Evolutionary conservation across 2,329 filamentous ascomycete species (phyloP), one percentile per base, ranked within the genome.

Genomic region (Fusarium nisikadoi): DNA sequence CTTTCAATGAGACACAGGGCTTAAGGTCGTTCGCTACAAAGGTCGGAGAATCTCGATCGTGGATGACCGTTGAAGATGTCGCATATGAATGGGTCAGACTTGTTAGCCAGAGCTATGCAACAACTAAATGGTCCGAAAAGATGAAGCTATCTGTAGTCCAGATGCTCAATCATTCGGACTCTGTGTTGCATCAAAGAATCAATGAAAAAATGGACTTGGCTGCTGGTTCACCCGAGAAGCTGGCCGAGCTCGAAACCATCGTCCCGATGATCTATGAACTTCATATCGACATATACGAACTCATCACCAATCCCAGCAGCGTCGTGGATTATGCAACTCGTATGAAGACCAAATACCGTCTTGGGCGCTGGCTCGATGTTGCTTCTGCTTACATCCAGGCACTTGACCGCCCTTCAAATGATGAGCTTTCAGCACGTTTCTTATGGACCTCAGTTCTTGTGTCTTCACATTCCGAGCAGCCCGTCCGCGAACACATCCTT

Each of bases 181-280:
- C 85, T 6, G 82, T 83, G 5, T 82, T 92, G 8, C 86, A 86
- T 66, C 80, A 81, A 29, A 84, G 84, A 16, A 80, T 88, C 25
- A 77, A 81, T 4, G 77, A 84, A 29, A 85, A 87, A 33, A 77
- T 88, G 43, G 76, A 79, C 25, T 68, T 81, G 23, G 70, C 60
- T 35, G 29, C 76, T 38, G 75, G 68, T 14, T 76, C 74, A 4
- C 43, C 68, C 2, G 77, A 78, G 29, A 71, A 65, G 23, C 68
- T 83, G 19, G 67, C 72, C 4, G 79, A 80, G 16, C 73, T 88
- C 10, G 83, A 86, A 62, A 76, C 78, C 3, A 81, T 90, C 9
- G 81, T 87, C 5, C 85, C 90, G 57, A 90, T 90, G 84, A 78
- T 90, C 2, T 89, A 90, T 55, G 89, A 91, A 75, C 83, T 91